A percentile compares a stretch with the other conserved stretches of the same genome.
These are phyloP conservation scores for Zygoascus flipseniorum DNA, from an alignment of 805 yeast species.

Conservation along the genomic window DNA sequence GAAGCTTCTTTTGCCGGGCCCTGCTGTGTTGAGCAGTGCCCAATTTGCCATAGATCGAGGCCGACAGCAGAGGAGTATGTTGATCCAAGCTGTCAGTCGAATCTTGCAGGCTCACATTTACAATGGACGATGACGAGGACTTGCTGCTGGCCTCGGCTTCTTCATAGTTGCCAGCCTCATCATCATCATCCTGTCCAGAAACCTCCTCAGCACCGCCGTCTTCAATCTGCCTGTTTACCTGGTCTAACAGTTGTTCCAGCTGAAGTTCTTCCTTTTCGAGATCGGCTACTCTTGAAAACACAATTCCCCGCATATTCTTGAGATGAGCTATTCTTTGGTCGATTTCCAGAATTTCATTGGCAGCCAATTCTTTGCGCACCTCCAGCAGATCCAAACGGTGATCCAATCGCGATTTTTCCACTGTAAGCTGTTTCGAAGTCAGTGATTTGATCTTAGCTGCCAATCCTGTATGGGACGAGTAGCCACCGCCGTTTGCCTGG, in stretches of 20 bases:
- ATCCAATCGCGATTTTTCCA: slow-evolving; percentile 33
- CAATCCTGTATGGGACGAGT: not conserved
- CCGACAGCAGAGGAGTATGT: not conserved
- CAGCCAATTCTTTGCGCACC: slow-evolving; percentile 55
- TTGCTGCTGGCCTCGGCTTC: not conserved
- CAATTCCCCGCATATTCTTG: slow-evolving; percentile 41
- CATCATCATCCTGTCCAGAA: slow-evolving; percentile 10
- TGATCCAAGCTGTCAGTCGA: not conserved
- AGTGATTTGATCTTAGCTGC: slow-evolving; percentile 21
- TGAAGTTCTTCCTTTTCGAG: slow-evolving; percentile 55
- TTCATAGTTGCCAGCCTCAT: slow-evolving; percentile 4
- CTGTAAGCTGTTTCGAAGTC: slow-evolving; percentile 32
- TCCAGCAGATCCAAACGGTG: slow-evolving; percentile 47
- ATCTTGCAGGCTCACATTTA: not conserved
- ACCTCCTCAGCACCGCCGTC: slow-evolving; percentile 4
- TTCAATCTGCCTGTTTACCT: slow-evolving; percentile 9
- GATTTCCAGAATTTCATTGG: slow-evolving; percentile 55
- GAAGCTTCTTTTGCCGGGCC: not conserved
- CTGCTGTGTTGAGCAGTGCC: not conserved
- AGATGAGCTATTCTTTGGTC: slow-evolving; percentile 49
- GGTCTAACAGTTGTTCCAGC: slow-evolving; percentile 34
- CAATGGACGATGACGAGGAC: not conserved
- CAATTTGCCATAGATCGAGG: not conserved
- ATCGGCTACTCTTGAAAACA: slow-evolving; percentile 50
- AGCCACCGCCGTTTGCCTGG: not conserved